These are phyloP conservation scores for Hyphodiscus hymeniophilus DNA, from an alignment of 495 filamentous ascomycete species.

Conservation along the genomic window DNA sequence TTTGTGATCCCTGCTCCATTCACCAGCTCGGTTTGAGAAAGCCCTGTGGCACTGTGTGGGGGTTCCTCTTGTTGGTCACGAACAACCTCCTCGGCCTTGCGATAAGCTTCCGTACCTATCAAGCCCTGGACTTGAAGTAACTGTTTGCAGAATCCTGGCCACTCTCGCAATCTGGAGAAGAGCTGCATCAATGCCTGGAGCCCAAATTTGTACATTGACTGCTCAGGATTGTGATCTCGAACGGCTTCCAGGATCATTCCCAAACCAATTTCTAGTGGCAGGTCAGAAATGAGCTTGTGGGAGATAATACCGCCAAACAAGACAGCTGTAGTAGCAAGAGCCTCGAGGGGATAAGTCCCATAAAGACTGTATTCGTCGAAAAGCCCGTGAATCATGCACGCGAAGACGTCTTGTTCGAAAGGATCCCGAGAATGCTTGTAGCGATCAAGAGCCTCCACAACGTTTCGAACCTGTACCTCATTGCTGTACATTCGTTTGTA, in stretches of 20 bases:
- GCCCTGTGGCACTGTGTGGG: slow-evolving; percentile 34
- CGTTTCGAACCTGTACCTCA: slow-evolving; percentile 69
- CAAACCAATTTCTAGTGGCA: slow-evolving; percentile 84
- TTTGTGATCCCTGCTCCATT: slow-evolving; percentile 41
- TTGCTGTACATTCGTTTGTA: slow-evolving; percentile 95
- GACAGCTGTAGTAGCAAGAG: slow-evolving; percentile 88
- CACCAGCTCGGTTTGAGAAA: slow-evolving; percentile 11
- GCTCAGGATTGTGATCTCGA: slow-evolving; percentile 65
- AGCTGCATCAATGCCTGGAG: slow-evolving; percentile 92
- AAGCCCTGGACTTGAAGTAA: slow-evolving; percentile 73
- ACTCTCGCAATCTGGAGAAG: slow-evolving; percentile 72
- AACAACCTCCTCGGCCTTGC: slow-evolving; percentile 73
- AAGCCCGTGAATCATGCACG: slow-evolving; percentile 96
- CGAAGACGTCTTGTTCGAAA: slow-evolving; percentile 85
- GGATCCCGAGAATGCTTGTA: slow-evolving; percentile 82
- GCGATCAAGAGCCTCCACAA: slow-evolving; percentile 70
- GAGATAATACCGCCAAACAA: slow-evolving; percentile 96
- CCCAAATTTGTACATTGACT: slow-evolving; percentile 96
- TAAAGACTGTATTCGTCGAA: slow-evolving; percentile 98
- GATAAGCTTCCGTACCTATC: slow-evolving; percentile 74
- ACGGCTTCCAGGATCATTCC: slow-evolving; percentile 97
- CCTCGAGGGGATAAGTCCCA: slow-evolving; percentile 85
- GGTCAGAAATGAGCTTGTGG: slow-evolving; percentile 76
- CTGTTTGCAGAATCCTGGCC: slow-evolving; percentile 81
- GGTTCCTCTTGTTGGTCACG: slow-evolving; percentile 49